These are phyloP conservation scores for Chalciporus chontae DNA, from an alignment of 768 basidiomycete genomes.

Conservation along the genomic window DNA sequence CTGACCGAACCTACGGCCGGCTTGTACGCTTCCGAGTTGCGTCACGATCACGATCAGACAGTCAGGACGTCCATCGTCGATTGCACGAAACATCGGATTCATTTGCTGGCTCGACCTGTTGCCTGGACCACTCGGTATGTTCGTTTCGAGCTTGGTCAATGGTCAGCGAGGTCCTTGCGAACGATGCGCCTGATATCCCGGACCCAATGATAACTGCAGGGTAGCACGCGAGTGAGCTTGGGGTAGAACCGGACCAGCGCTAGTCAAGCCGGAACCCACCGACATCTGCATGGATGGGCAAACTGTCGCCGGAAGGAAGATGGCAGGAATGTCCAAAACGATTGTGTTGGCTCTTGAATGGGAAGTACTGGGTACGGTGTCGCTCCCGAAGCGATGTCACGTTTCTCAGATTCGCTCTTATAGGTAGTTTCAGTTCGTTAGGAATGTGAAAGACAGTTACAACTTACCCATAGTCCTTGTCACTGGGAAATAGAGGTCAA, in stretches of 20 bases:
- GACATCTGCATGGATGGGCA: conserved; percentile 56
- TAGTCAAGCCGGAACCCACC: conserved; percentile 22
- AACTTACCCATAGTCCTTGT: conserved; percentile 23
- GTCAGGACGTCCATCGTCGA: too few species aligned
- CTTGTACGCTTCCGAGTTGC: background rate
- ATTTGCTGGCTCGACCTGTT: too few species aligned
- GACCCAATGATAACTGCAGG: conserved; percentile 47
- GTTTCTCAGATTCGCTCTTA: conserved; percentile 4
- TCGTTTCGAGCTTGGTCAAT: conserved; percentile 22
- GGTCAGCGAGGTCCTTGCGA: conserved; percentile 38
- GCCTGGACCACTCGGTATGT: too few species aligned
- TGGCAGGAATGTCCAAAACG: conserved; percentile 64
- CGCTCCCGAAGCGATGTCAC: background rate
- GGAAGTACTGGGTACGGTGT: conserved; percentile 43
- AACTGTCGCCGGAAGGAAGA: conserved; percentile 31
- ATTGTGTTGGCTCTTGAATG: conserved; percentile 44
- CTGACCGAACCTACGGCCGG: background rate
- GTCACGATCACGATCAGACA: too few species aligned
- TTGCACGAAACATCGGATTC: too few species aligned
- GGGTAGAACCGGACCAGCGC: too few species aligned
- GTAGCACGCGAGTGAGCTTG: background rate
- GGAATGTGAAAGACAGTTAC: conserved; percentile 21
- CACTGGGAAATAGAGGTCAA: conserved; percentile 1
- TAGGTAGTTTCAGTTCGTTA: conserved; percentile 1
- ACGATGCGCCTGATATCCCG: conserved; percentile 47